Evolutionary conservation across 306 rosid species (phyloP), one percentile per base, ranked within the genome.

Genomic region (Amphicarpaea edgeworthii): DNA sequence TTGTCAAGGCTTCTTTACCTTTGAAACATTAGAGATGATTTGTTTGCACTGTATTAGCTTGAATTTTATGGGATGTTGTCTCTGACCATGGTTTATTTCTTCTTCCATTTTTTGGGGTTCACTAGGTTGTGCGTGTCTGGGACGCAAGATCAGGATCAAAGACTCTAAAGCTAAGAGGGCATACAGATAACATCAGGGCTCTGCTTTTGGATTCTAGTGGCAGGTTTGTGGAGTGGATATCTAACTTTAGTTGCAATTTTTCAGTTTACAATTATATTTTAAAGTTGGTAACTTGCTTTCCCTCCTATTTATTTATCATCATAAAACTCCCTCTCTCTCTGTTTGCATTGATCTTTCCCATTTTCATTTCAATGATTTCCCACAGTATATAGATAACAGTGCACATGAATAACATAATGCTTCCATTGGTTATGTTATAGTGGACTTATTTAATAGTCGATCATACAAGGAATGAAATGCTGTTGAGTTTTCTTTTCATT

Each of bases 91-190:
- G 45, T 72, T 41, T 64, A 49, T 78, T 53, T 78, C 53, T 78
- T 80, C 45, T 78, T 12, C 57, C 50, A 12, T 58, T 32, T 59
- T 32, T 9, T 15, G 37, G 72, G 72, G 12, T 70, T 19, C 72
- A 65, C 34, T 77, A 96, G 99, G 99, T 96, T 55, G 97, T 96
- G 49, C 97, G 99, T 72, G 97, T 92, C 73, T 96, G 99, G 99
- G 99, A 96, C 70, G 82, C 99, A 45, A 90, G 99, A 86, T 86
- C 91, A 58, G 99, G 99, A 85, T 90, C 97, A 14, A 96, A 96
- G 90, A 86, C 93, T 10, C 87, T 96, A 91, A 96, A 96, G 86
- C 84, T 96, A 72, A 88, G 87, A 88, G 99, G 99, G 72, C 99
- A 96, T 78, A 76, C 97, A 26, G 99, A 96, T 88, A 96, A 96